Evolutionary conservation across 1,139 yeast genomes (phyloP).

Genomic region (Blastobotrys ciferrii): DNA sequence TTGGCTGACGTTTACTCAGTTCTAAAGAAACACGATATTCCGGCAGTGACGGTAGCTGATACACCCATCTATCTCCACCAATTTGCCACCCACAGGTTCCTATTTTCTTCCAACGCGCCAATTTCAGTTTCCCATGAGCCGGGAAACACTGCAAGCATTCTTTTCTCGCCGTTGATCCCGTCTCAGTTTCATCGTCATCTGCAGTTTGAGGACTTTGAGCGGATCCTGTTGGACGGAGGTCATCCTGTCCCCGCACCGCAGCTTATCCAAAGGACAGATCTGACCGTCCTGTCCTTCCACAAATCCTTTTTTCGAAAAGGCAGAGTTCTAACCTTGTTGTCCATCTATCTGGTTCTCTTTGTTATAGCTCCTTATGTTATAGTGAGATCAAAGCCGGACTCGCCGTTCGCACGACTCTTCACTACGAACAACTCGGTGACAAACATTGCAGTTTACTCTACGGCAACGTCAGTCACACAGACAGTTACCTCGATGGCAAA

Average conservation of each 20-base stretch:
- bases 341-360: background rate
- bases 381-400: background rate
- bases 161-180: background rate
- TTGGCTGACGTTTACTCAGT: background rate
- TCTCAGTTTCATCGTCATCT: background rate
- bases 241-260: background rate
- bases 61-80: background rate
- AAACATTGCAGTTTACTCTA: background rate
- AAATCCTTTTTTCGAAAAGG: too few relatives aligned
- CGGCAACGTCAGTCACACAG: background rate
- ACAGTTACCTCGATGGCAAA: background rate
- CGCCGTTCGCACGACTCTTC: background rate
- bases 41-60: conserved; percentile 4
- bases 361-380: background rate
- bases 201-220: background rate
- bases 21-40: conserved; percentile 1
- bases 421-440: background rate
- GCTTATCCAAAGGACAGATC: background rate
- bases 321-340: too few relatives aligned
- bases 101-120: conserved; percentile 1
- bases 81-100: background rate
- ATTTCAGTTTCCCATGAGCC: background rate
- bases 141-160: background rate
- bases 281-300: background rate
- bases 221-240: background rate